phyloP scores from a whole-genome alignment of 2,329 filamentous ascomycete species.

The Aspergillus candidus region DNA sequence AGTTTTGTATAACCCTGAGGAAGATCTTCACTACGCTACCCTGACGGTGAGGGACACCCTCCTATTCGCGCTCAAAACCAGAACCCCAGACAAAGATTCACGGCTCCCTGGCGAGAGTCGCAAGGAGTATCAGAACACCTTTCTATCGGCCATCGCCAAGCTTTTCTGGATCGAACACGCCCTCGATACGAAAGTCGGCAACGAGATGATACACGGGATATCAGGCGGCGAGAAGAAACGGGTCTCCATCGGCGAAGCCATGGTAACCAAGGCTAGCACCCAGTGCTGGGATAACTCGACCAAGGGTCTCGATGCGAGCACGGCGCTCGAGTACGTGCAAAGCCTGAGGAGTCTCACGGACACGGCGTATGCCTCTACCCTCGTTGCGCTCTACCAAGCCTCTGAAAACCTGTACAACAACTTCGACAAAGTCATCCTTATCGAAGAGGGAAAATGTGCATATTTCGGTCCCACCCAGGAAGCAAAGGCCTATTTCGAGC shows the following conservation, averaged over 20 bases:
- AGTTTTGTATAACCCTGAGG: slow-evolving; percentile 70
- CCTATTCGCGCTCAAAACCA: slow-evolving; percentile 63
- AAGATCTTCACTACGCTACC: slow-evolving; percentile 71
- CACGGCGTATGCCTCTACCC: slow-evolving; percentile 55
- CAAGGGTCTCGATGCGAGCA: slow-evolving; percentile 65
- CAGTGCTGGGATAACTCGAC: slow-evolving; percentile 77
- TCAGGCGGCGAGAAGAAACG: slow-evolving; percentile 70
- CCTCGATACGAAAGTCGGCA: slow-evolving; percentile 66
- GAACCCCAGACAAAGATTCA: slow-evolving; percentile 58
- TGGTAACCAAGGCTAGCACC: slow-evolving; percentile 57
- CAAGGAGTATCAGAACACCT: slow-evolving; percentile 54
- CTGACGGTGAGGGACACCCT: slow-evolving; percentile 69
- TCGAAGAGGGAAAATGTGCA: slow-evolving; percentile 64
- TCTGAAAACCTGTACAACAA: slow-evolving; percentile 46
- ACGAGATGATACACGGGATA: slow-evolving; percentile 66
- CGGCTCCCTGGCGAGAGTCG: slow-evolving; percentile 58
- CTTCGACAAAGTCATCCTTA: slow-evolving; percentile 63
- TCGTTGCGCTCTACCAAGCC: slow-evolving; percentile 68
- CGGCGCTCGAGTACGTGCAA: slow-evolving; percentile 66
- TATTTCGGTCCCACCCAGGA: slow-evolving; percentile 61
- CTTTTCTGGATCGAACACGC: slow-evolving; percentile 68
- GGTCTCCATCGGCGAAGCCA: slow-evolving; percentile 74
- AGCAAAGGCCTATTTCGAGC: slow-evolving; percentile 63
- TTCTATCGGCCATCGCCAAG: slow-evolving; percentile 62
- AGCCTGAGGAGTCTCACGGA: slow-evolving; percentile 60